Base-by-base conservation (phyloP, 2,329 filamentous ascomycete genomes). In the Diplodia mutila region DNA sequence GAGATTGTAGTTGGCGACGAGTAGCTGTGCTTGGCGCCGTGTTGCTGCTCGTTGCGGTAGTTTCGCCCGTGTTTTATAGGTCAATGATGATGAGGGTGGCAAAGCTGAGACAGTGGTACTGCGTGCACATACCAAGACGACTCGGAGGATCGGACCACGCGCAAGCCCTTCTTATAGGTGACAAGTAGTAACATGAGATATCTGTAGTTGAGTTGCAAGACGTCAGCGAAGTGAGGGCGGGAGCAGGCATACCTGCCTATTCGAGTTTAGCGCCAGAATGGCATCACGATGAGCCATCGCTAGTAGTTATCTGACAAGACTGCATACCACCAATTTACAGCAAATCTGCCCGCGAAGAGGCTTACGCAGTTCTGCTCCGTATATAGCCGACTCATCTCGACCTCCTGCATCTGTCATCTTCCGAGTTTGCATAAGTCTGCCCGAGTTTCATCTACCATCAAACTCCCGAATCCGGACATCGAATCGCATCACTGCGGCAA, bases 71-170 rank as follows among this genome's bases (percentile, higher is more conserved):
- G 55, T 16, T 27, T 23, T 7, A n/a, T 27, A 25, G 37, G 37
- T 6, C 16, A 23, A 32, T 21, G 34, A 42, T 16, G 8, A 1
- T 3, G 16, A 1, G 14, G 5, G 55, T 59, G n/a, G 23, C 37
- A 46, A 37, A 46, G 54, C 54, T 59, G 23, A 59, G 55, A 46
- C 55, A 46, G 37, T 59, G 34, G 37, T 46, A 46, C 21, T 29
- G 37, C 54, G 46, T 27, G 37, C 55, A 59, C 55, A 46, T 9
- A 18, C 37, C 54, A 54, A 54, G 27, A 25, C 25, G 29, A 55
- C 53, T 42, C n/a, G n/a, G n/a, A n/a, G n/a, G n/a, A 42, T 7
- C 29, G 18, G 14, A 42, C 34, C 27, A 57, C 34, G 34, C 34
- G 32, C 34, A 42, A 42, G 54, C 32, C 37, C 25, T 59, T 32